These are phyloP conservation scores for Coemansia furcata DNA, from an alignment of 192 early-diverging fungal genomes.

Conservation along the genomic window DNA sequence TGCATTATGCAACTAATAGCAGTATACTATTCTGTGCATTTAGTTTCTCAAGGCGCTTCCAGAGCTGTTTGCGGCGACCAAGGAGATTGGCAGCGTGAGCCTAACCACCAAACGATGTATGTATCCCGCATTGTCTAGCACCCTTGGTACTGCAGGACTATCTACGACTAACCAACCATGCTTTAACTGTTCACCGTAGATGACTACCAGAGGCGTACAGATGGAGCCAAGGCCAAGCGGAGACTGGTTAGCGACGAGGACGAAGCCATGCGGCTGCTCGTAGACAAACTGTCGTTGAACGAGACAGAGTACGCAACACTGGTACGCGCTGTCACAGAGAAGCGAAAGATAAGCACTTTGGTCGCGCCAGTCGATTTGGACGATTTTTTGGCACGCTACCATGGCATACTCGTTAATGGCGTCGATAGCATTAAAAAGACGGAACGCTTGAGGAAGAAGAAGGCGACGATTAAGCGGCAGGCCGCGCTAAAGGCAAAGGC, in stretches of 20 bases:
- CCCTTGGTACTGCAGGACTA: background rate
- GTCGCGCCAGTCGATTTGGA: slow-evolving; percentile 40
- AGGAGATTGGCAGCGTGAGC: slow-evolving; percentile 34
- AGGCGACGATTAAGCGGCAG: slow-evolving; percentile 25
- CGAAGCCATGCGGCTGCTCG: slow-evolving; percentile 31
- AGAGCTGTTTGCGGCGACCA: slow-evolving; percentile 32
- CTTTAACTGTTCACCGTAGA: slow-evolving; percentile 8
- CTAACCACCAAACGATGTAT: slow-evolving; percentile 42
- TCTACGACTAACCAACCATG: background rate
- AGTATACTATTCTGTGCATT: background rate
- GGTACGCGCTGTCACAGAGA: slow-evolving; percentile 37
- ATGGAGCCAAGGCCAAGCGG: slow-evolving; percentile 42
- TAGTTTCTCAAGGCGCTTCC: slow-evolving; percentile 46
- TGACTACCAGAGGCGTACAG: slow-evolving; percentile 32
- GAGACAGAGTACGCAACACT: slow-evolving; percentile 44
- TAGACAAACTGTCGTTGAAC: slow-evolving; percentile 32
- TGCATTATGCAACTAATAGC: background rate
- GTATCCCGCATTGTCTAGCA: background rate
- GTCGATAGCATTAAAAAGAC: slow-evolving; percentile 43
- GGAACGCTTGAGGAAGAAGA: slow-evolving; percentile 42
- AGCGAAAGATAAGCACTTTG: slow-evolving; percentile 43
- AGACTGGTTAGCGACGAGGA: slow-evolving; percentile 11
- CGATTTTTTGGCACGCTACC: slow-evolving; percentile 40
- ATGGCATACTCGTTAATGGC: slow-evolving; percentile 32
- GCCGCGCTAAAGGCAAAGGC: slow-evolving; percentile 14